Evolutionary conservation across 768 basidiomycete species (phyloP).

Genomic region (Pleurotus tuber-regium): DNA sequence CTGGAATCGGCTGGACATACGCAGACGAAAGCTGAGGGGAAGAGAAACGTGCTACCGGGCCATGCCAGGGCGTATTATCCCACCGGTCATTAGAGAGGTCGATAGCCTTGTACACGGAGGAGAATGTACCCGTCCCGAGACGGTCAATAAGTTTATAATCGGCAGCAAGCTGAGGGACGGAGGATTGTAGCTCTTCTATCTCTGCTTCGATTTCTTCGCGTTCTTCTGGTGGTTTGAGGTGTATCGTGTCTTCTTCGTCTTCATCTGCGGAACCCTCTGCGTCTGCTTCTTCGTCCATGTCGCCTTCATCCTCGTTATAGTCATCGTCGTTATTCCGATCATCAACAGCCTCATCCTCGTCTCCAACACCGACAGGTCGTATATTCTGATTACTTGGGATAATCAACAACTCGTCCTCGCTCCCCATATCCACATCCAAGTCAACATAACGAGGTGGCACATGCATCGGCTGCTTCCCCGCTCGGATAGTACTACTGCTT

Average conservation of each 20-base stretch:
- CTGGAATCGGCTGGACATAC: constrained; percentile 54
- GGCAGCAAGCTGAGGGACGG: constrained; percentile 60
- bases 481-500: constrained; percentile 21
- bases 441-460: constrained; percentile 32
- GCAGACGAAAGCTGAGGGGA: constrained; percentile 36
- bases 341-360: constrained; percentile 30
- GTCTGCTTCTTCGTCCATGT: too few species aligned
- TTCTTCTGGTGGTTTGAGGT: constrained; percentile 61
- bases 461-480: constrained; percentile 8
- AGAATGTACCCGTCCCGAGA: constrained; percentile 96
- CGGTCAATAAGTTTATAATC: constrained; percentile 86
- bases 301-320: too few species aligned
- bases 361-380: constrained; percentile 12
- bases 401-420: constrained; percentile 40
- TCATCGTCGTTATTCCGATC: too few species aligned
- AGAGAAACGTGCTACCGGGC: constrained; percentile 56
- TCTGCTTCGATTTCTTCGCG: constrained; percentile 73
- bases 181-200: constrained; percentile 64
- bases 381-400: constrained; percentile 9
- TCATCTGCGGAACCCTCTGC: constrained; percentile 43
- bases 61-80: constrained; percentile 76
- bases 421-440: constrained; percentile 48
- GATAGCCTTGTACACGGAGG: constrained; percentile 97
- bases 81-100: constrained; percentile 75
- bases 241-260: constrained; percentile 56